phyloP scores from a whole-genome alignment of 768 basidiomycete species.

The Hebeloma cylindrosporum region DNA sequence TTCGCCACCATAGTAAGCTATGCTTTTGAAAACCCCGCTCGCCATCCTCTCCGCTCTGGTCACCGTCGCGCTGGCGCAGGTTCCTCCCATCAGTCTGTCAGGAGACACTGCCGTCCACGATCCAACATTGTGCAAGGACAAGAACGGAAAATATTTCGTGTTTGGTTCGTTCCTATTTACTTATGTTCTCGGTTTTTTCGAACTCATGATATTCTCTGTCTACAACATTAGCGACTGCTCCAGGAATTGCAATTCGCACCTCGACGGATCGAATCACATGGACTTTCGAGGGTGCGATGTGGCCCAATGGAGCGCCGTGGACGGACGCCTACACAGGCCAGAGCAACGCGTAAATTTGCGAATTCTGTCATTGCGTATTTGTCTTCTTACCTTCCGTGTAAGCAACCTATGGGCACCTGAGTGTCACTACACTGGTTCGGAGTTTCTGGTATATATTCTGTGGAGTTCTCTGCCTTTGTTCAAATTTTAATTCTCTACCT shows the following conservation, averaged over 20 bases:
- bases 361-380: neutral
- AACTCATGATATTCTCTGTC: neutral
- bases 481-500: neutral
- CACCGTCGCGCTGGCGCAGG: no score
- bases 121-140: slow-evolving; percentile 52
- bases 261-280: slow-evolving; percentile 48
- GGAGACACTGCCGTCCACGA: slow-evolving; percentile 47
- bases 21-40: no score
- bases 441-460: slow-evolving; percentile 26
- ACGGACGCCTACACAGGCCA: slow-evolving; percentile 50
- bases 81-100: no score
- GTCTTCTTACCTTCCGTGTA: neutral
- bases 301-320: slow-evolving; percentile 51
- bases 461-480: neutral
- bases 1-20: no score
- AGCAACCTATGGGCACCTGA: slow-evolving; percentile 43
- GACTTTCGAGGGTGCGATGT: slow-evolving; percentile 46
- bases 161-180: slow-evolving; percentile 41
- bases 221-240: slow-evolving; percentile 40
- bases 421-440: slow-evolving; percentile 32
- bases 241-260: slow-evolving; percentile 50
- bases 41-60: no score
- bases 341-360: slow-evolving; percentile 36
- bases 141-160: slow-evolving; percentile 44
- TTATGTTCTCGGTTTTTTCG: neutral